Evolutionary conservation across 495 filamentous ascomycete genomes (phyloP).

Genomic region (Lindgomyces ingoldianus): DNA sequence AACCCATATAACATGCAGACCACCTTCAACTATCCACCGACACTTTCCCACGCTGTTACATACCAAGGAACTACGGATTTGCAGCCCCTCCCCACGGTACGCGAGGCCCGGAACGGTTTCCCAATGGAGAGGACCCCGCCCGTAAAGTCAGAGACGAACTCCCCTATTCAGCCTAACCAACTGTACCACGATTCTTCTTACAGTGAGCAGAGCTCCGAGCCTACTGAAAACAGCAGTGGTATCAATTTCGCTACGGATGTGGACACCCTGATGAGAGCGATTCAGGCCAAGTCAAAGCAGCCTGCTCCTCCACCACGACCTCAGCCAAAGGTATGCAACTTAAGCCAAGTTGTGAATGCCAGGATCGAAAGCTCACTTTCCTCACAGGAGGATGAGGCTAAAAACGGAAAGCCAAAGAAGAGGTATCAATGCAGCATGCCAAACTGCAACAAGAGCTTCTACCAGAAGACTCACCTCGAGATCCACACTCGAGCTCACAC

Average conservation of each 20-base stretch:
- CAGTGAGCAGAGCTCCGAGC: constrained; percentile 14
- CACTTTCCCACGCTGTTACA: constrained; percentile 19
- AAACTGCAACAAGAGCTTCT: constrained; percentile 78
- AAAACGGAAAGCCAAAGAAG: constrained; percentile 52
- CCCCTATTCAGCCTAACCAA: constrained; percentile 40
- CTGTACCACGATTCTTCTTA: constrained; percentile 36
- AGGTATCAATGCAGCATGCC: constrained; percentile 75
- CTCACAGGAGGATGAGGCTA: constrained; percentile 14
- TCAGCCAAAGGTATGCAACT: constrained; percentile 20
- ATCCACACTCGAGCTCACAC: constrained; percentile 90
- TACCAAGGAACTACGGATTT: constrained; percentile 30
- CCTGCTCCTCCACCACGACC: constrained; percentile 37
- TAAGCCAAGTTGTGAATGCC: neutral
- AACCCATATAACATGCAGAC: constrained; percentile 39
- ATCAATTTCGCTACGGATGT: constrained; percentile 76
- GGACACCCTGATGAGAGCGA: constrained; percentile 89
- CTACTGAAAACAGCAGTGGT: constrained; percentile 30
- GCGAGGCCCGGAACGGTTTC: constrained; percentile 25
- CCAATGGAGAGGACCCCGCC: constrained; percentile 36
- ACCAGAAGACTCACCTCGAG: constrained; percentile 90
- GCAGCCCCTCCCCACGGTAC: constrained; percentile 16
- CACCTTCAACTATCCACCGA: constrained; percentile 29
- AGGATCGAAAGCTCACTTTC: constrained; percentile 16
- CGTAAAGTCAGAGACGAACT: constrained; percentile 43
- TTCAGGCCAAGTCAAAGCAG: constrained; percentile 71